Evolutionary conservation across 768 basidiomycete genomes (phyloP).

Genomic region (Rhodotorula toruloides): DNA sequence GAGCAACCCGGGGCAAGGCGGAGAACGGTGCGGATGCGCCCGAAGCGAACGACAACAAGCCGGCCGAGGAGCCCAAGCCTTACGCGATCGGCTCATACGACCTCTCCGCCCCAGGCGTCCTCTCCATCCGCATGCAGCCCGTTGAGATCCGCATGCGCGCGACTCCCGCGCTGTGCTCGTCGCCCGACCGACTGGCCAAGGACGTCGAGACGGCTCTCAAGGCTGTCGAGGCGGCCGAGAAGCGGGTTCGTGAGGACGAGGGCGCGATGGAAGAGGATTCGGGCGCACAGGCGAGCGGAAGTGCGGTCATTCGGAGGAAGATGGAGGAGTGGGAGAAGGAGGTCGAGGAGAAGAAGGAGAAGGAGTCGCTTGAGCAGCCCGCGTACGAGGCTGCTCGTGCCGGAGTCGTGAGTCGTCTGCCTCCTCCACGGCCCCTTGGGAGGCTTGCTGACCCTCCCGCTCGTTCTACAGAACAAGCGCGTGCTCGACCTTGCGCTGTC

Average conservation of each 20-base stretch:
- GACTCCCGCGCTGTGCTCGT: conserved; percentile 74
- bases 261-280: conserved; percentile 53
- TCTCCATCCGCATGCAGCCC: conserved; percentile 53
- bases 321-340: conserved; percentile 8
- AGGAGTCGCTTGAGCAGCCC: conserved; percentile 44
- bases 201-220: neutral
- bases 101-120: conserved; percentile 31
- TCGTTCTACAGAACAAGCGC: conserved; percentile 56
- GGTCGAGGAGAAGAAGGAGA: conserved; percentile 21
- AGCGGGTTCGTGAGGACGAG: conserved; percentile 54
- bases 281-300: no score
- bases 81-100: neutral
- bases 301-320: conserved; percentile 56
- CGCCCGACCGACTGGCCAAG: conserved; percentile 70
- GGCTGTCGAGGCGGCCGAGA: conserved; percentile 63
- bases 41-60: neutral
- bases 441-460: neutral
- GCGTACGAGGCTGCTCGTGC: conserved; percentile 69
- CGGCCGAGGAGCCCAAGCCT: neutral
- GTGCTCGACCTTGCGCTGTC: conserved; percentile 87
- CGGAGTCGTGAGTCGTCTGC: conserved; percentile 31
- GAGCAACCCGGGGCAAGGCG: no score
- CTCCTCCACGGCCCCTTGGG: neutral
- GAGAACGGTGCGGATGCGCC: neutral
- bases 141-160: conserved; percentile 72